Evolutionary conservation across 2,329 filamentous ascomycete genomes (phyloP).

Genomic region (Alternaria atra): DNA sequence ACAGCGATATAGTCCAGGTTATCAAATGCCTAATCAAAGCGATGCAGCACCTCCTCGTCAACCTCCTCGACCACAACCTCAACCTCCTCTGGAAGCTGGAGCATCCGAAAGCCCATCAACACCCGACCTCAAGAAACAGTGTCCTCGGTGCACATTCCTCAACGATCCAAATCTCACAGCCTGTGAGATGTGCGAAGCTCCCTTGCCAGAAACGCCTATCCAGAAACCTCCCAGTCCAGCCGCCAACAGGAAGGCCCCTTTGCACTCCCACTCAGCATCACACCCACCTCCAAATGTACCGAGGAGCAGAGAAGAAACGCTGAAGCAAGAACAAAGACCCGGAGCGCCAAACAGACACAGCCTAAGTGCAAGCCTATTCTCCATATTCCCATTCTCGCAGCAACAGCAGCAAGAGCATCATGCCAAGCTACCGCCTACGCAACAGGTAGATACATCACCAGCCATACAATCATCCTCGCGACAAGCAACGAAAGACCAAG

Average conservation of each 20-base stretch:
- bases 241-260: slow-evolving; percentile 16
- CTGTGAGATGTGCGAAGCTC: slow-evolving; percentile 47
- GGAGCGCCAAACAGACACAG: slow-evolving; percentile 41
- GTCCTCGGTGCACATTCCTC: slow-evolving; percentile 47
- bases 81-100: slow-evolving; percentile 12
- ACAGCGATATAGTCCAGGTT: slow-evolving; percentile 39
- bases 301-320: slow-evolving; percentile 7
- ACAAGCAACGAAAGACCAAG: background rate
- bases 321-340: slow-evolving; percentile 26
- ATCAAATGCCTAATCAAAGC: slow-evolving; percentile 33
- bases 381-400: slow-evolving; percentile 48
- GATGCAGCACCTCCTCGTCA: slow-evolving; percentile 27
- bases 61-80: slow-evolving; percentile 26
- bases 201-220: slow-evolving; percentile 35
- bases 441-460: slow-evolving; percentile 18
- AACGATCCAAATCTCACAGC: slow-evolving; percentile 42
- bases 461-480: slow-evolving; percentile 6
- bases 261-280: slow-evolving; percentile 43
- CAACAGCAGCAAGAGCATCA: slow-evolving; percentile 45
- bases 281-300: slow-evolving; percentile 30
- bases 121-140: slow-evolving; percentile 45
- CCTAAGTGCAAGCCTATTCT: slow-evolving; percentile 46
- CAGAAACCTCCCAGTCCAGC: slow-evolving; percentile 36
- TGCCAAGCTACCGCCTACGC: slow-evolving; percentile 38
- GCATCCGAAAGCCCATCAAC: slow-evolving; percentile 26